Conservation (phyloP, 441 rosid genomes). For the Bruguiera hainesii region DNA sequence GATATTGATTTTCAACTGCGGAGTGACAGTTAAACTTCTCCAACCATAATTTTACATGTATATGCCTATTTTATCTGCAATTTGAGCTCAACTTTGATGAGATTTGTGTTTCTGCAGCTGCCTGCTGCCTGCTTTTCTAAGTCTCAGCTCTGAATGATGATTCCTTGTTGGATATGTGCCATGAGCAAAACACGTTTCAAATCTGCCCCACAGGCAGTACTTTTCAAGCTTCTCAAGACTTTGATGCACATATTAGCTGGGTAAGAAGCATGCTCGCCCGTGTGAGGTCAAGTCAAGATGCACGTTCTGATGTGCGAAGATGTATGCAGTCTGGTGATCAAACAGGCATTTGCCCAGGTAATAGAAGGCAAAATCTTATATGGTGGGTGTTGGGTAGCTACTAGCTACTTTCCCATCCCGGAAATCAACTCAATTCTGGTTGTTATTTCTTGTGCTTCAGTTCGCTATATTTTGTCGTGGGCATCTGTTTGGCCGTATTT, state of each 20-base stretch:
- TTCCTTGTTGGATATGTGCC: not conserved
- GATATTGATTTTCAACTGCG: not conserved
- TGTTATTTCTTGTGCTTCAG: constrained; percentile 7
- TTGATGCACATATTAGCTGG: not conserved
- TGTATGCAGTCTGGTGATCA: not conserved
- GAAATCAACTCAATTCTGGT: constrained; percentile 9
- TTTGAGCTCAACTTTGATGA: not conserved
- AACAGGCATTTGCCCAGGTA: constrained; percentile 11
- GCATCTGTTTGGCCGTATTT: no score
- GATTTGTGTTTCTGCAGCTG: constrained; percentile 10
- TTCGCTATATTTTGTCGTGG: not conserved
- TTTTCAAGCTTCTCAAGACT: constrained; percentile 11
- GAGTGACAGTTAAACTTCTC: no score
- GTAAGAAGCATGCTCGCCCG: not conserved
- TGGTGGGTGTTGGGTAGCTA: not conserved
- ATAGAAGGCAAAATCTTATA: not conserved
- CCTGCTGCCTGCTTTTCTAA: not conserved
- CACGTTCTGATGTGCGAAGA: constrained; percentile 11
- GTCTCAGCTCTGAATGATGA: not conserved
- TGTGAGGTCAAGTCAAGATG: constrained; percentile 9
- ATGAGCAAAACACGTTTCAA: constrained; percentile 7
- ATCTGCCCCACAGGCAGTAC: constrained; percentile 6
- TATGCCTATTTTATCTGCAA: not conserved
- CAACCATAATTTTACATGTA: not conserved
- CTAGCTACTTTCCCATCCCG: not conserved